Evolutionary conservation across 306 rosid genomes (phyloP).

Genomic region (Leucaena leucocephala): DNA sequence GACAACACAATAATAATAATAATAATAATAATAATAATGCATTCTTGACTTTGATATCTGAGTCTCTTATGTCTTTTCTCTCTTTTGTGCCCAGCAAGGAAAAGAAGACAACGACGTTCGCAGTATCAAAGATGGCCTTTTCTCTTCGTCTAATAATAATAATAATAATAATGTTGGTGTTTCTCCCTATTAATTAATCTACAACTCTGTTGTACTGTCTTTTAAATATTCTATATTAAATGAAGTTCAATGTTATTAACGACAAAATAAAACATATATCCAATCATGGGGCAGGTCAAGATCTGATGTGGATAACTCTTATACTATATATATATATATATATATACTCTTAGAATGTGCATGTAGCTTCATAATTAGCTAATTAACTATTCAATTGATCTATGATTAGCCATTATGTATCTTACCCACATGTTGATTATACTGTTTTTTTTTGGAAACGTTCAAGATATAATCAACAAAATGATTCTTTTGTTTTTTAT

Average conservation of each 20-base stretch:
- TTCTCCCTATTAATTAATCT: conserved; percentile 59
- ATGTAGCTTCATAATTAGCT: conserved; percentile 26
- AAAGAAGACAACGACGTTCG: conserved; percentile 65
- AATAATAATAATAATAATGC: neutral
- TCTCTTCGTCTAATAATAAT: conserved; percentile 46
- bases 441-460: neutral
- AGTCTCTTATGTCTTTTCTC: conserved; percentile 33
- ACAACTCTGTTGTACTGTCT: neutral
- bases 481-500: neutral
- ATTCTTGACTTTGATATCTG: conserved; percentile 20
- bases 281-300: neutral
- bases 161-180: conserved; percentile 51
- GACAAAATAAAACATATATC: neutral
- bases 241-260: neutral
- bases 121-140: conserved; percentile 65
- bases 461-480: neutral
- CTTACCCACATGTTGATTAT: neutral
- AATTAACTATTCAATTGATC: neutral
- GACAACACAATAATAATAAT: conserved; percentile 30
- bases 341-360: conserved; percentile 31
- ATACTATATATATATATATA: conserved; percentile 13
- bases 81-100: conserved; percentile 56
- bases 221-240: neutral
- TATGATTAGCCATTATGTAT: neutral
- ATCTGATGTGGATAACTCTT: conserved; percentile 33